Evolutionary conservation across 768 basidiomycete genomes (phyloP).

Genomic region (Hericium coralloides): DNA sequence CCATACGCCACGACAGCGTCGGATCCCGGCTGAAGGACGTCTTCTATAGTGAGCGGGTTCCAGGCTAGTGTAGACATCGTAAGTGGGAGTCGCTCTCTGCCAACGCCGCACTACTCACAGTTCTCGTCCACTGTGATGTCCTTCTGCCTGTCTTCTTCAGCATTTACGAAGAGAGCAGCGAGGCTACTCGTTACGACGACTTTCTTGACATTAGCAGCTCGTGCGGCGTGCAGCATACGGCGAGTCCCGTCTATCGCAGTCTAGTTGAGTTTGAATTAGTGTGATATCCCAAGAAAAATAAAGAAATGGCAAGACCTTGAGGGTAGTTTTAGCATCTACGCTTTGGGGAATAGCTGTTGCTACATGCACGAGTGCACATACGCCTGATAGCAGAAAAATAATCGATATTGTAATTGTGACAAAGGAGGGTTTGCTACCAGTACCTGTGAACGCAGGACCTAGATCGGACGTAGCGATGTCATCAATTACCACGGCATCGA

Average conservation of each 20-base stretch:
- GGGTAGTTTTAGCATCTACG: not conserved
- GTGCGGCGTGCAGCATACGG: constrained; percentile 8
- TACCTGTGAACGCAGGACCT: constrained; percentile 13
- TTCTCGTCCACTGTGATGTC: not conserved
- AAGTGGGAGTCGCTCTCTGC: not conserved
- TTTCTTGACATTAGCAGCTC: constrained; percentile 2
- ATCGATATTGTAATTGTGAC: no score
- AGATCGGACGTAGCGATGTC: constrained; percentile 17
- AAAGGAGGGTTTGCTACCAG: not conserved
- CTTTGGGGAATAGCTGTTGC: constrained; percentile 4
- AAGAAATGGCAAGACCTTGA: not conserved
- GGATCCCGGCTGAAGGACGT: not conserved
- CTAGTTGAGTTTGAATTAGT: constrained; percentile 3
- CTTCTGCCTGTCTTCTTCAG: not conserved
- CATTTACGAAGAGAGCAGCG: not conserved
- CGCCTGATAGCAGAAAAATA: not conserved
- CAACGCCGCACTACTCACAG: not conserved
- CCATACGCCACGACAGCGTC: not conserved
- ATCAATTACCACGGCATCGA: constrained; percentile 11
- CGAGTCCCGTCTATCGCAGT: constrained; percentile 7
- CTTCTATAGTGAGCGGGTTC: not conserved
- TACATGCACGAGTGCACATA: constrained; percentile 10
- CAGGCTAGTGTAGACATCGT: not conserved
- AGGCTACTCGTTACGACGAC: constrained; percentile 9
- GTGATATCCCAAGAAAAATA: not conserved